These are phyloP conservation scores for Globisporangium recalcitrans DNA, from an alignment of 352 stramenopile species.

Conservation along the genomic window DNA sequence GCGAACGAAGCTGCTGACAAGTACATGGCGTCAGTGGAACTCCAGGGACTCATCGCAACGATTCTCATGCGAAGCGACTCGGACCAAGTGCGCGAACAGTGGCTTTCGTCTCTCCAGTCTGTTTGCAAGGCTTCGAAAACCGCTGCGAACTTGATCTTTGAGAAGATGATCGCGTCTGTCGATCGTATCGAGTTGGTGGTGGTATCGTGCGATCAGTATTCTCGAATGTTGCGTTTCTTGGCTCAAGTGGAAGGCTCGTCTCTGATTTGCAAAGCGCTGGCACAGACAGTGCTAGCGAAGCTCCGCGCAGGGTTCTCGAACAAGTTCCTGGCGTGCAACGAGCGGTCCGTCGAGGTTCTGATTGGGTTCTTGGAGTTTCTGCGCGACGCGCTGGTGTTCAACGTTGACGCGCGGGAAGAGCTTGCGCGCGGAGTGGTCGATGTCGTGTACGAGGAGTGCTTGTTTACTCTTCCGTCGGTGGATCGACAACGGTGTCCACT, in stretches of 20 bases:
- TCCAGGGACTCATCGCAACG: conserved; percentile 40
- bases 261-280: conserved; percentile 47
- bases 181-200: conserved; percentile 54
- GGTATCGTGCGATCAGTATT: conserved; percentile 67
- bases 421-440: conserved; percentile 66
- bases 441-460: conserved; percentile 78
- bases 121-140: conserved; percentile 50
- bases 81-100: conserved; percentile 81
- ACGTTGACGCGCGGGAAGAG: conserved; percentile 42
- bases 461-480: conserved; percentile 75
- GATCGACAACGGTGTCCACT: conserved; percentile 60
- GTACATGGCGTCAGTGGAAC: conserved; percentile 48
- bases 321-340: conserved; percentile 77
- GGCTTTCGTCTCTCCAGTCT: conserved; percentile 72
- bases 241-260: conserved; percentile 50
- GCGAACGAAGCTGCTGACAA: conserved; percentile 55
- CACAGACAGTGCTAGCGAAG: conserved; percentile 49
- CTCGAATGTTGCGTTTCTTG: conserved; percentile 62
- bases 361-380: conserved; percentile 77
- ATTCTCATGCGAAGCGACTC: conserved; percentile 62
- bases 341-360: conserved; percentile 59
- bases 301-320: conserved; percentile 63
- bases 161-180: conserved; percentile 63
- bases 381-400: conserved; percentile 55
- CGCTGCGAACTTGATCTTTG: conserved; percentile 48